Evolutionary conservation across 2,329 filamentous ascomycete genomes (phyloP), one percentile per base, ranked within the genome.

Genomic region (Cladosporium sphaerospermum): DNA sequence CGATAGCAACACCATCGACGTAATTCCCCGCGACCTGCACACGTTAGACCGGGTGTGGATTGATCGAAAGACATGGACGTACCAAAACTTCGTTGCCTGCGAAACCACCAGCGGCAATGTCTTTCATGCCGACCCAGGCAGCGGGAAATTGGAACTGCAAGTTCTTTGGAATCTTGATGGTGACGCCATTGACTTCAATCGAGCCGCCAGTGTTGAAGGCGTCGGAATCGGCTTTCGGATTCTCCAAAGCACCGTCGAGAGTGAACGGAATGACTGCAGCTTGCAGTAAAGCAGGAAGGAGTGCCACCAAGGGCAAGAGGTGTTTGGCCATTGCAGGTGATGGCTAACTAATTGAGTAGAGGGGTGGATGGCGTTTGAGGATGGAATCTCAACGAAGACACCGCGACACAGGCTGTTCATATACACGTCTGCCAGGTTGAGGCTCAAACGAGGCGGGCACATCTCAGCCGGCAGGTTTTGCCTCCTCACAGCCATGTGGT

Each of bases 111-210:
- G 59, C 64, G 4, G 58, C 62, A 18, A 71, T 59, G 9, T 67
- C 55, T 4, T 55, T 58, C 41, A 69, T 78, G 0, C 75, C 73
- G 23, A 76, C 68, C 57, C 69, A 76, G 10, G 71, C 69, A 3
- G 71, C 72, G 0, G 75, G 76, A 39, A 78, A 78, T 46, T 76
- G 71, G 3, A 77, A 73, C 8, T 77, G 69, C 19, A 78, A 57
- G 55, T 79, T 79, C 61, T 77, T 70, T 3, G 76, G 76, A 2
- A 79, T 73, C 9, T 62, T 68, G 43, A 79, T 71, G 13, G 59
- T 66, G 58, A 71, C 75, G 0, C 73, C 73, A 44, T 75, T 75
- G 46, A 79, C 71, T 0, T 62, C 62, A 13, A 79, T 71, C 11
- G 64, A 64, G 8, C 76, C 76, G 16, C 75, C 76, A 6, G 69